Conservation (phyloP, 2,329 filamentous ascomycete genomes). For the Ophiosphaerella herpotricha region DNA sequence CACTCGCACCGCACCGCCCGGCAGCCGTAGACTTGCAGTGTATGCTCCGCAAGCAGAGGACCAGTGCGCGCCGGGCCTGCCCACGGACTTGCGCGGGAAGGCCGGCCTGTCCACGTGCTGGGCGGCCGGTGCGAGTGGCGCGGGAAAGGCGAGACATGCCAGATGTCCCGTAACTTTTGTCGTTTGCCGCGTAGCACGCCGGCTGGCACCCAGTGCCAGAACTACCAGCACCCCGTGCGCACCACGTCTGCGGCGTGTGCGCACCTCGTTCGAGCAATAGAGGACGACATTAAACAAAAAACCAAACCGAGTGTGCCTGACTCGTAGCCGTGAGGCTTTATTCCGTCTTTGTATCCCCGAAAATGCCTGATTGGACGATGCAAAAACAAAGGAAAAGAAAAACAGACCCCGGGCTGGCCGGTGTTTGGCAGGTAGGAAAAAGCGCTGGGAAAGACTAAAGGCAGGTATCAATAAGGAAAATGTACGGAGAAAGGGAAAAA, state of each 20-base stretch:
- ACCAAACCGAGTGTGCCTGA: slow-evolving; percentile 46
- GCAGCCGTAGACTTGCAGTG: slow-evolving; percentile 24
- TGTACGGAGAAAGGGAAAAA: slow-evolving; percentile 42
- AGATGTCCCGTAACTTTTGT: slow-evolving; percentile 47
- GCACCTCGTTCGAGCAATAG: slow-evolving; percentile 16
- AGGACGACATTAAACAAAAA: slow-evolving; percentile 49
- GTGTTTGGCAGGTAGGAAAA: slow-evolving; percentile 38
- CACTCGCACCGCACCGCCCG: too few species aligned
- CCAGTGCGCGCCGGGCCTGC: slow-evolving; percentile 14
- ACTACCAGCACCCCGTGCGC: too few species aligned
- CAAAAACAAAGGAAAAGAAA: slow-evolving; percentile 41
- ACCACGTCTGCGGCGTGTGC: too few species aligned
- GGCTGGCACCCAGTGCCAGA: slow-evolving; percentile 47
- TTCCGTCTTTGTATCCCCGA: slow-evolving; percentile 38
- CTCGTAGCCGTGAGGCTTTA: slow-evolving; percentile 51
- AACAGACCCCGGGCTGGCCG: slow-evolving; percentile 44
- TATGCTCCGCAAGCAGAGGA: slow-evolving; percentile 47
- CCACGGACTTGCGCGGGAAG: too few species aligned
- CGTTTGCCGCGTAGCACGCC: slow-evolving; percentile 43
- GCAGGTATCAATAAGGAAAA: slow-evolving; percentile 49
- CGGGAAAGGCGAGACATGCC: slow-evolving; percentile 40
- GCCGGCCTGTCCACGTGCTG: too few species aligned
- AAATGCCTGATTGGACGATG: slow-evolving; percentile 45
- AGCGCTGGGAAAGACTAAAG: slow-evolving; percentile 52
- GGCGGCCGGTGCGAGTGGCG: too few species aligned